Conservation (phyloP, 305 asterid genomes). For the Coffea humblotiana region DNA sequence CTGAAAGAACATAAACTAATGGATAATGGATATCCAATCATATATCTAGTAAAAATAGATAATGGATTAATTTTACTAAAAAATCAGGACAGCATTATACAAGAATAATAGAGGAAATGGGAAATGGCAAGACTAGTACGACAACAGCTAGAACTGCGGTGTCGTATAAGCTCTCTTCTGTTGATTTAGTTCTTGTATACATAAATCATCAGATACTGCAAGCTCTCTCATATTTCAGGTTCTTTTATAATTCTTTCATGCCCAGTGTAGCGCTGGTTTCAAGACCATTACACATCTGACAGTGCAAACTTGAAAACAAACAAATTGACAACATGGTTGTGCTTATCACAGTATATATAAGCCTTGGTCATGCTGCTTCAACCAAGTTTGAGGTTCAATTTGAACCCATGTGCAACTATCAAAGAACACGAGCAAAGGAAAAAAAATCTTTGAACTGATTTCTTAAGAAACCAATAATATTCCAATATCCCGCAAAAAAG, state of each 20-base stretch:
- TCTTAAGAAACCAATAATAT: background rate
- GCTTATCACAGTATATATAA: background rate
- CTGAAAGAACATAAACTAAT: background rate
- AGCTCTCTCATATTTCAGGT: background rate
- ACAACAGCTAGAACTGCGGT: background rate
- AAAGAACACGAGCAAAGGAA: too few species aligned
- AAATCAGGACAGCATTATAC: background rate
- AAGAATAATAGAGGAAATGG: background rate
- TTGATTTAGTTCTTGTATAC: background rate
- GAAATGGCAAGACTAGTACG: background rate
- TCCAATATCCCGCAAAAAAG: background rate
- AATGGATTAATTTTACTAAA: background rate
- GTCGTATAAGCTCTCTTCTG: background rate
- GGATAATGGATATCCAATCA: background rate
- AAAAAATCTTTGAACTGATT: background rate
- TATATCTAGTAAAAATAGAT: background rate
- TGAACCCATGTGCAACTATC: background rate
- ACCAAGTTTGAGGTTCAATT: background rate
- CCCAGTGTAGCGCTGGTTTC: background rate
- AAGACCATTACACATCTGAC: background rate
- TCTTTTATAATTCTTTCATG: background rate
- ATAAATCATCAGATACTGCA: background rate
- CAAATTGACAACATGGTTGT: background rate
- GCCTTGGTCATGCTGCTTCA: background rate
- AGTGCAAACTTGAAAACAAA: background rate